Evolutionary conservation across 2,329 filamentous ascomycete species (phyloP).

Genomic region (Monilinia vaccinii-corymbosi): DNA sequence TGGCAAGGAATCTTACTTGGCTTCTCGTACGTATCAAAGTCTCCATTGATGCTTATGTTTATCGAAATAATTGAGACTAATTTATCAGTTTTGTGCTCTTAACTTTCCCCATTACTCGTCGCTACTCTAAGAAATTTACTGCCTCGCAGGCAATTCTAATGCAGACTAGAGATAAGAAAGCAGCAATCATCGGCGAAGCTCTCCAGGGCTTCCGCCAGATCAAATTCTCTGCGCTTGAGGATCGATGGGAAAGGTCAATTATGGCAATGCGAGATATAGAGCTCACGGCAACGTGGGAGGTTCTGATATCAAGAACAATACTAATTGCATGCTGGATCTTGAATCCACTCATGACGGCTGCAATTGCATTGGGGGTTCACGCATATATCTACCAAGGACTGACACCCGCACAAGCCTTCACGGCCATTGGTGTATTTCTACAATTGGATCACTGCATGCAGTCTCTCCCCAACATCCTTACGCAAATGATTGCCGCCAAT

Average conservation of each 20-base stretch:
- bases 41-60: not conserved
- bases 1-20: slow-evolving; percentile 60
- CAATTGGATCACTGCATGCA: slow-evolving; percentile 60
- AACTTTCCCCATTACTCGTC: slow-evolving; percentile 54
- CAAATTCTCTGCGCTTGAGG: slow-evolving; percentile 69
- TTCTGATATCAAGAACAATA: slow-evolving; percentile 12
- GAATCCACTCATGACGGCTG: slow-evolving; percentile 63
- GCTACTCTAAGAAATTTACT: slow-evolving; percentile 37
- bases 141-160: slow-evolving; percentile 61
- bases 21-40: slow-evolving; percentile 30
- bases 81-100: slow-evolving; percentile 48
- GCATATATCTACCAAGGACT: slow-evolving; percentile 52
- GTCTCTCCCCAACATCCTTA: slow-evolving; percentile 61
- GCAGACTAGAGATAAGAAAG: slow-evolving; percentile 65
- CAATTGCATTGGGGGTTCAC: slow-evolving; percentile 59
- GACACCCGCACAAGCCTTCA: slow-evolving; percentile 65
- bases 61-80: slow-evolving; percentile 36
- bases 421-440: slow-evolving; percentile 63
- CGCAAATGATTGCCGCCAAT: slow-evolving; percentile 60
- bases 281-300: slow-evolving; percentile 51
- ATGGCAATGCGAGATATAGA: slow-evolving; percentile 54
- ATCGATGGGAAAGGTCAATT: slow-evolving; percentile 66
- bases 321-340: slow-evolving; percentile 47
- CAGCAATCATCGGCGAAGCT: slow-evolving; percentile 64
- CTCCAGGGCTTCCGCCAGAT: slow-evolving; percentile 72